phyloP scores from a whole-genome alignment of 2,329 filamentous ascomycete species.

The Leptographium procerum region DNA sequence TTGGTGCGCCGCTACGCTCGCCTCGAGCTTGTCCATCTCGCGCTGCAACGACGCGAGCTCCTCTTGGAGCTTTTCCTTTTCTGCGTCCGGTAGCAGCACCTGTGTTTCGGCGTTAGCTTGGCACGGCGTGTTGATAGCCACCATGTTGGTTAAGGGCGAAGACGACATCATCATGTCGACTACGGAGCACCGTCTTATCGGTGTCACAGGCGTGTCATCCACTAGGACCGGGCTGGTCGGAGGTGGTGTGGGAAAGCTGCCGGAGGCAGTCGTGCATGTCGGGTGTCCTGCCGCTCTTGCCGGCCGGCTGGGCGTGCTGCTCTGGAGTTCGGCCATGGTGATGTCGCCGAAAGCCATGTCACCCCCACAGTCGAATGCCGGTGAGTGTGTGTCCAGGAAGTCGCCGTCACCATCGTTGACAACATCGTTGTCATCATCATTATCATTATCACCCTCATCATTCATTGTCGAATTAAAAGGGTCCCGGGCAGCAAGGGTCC shows the following conservation, averaged over 20 bases:
- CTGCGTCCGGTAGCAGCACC: slow-evolving; percentile 27
- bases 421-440: slow-evolving; percentile 22
- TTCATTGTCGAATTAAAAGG: slow-evolving; percentile 25
- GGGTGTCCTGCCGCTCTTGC: slow-evolving; percentile 13
- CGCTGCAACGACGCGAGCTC: slow-evolving; percentile 36
- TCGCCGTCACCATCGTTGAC: too few relatives aligned
- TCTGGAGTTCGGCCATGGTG: slow-evolving; percentile 37
- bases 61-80: slow-evolving; percentile 30
- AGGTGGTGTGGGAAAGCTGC: slow-evolving; percentile 44
- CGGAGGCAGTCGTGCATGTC: slow-evolving; percentile 7
- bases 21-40: slow-evolving; percentile 36
- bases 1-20: slow-evolving; percentile 36
- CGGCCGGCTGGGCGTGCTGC: slow-evolving; percentile 36
- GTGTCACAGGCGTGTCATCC: slow-evolving; percentile 1
- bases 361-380: slow-evolving; percentile 4
- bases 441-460: slow-evolving; percentile 18
- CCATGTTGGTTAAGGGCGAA: background rate
- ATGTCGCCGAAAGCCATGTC: slow-evolving; percentile 34
- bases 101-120: slow-evolving; percentile 26
- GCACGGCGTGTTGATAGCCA: background rate
- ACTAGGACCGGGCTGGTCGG: slow-evolving; percentile 35
- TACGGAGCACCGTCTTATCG: background rate
- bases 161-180: slow-evolving; percentile 8
- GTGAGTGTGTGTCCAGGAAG: slow-evolving; percentile 19
- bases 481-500: slow-evolving; percentile 39